These are phyloP conservation scores for Dothideomycetes sp. DNA, from an alignment of 2,329 filamentous ascomycete genomes.

Conservation along the genomic window DNA sequence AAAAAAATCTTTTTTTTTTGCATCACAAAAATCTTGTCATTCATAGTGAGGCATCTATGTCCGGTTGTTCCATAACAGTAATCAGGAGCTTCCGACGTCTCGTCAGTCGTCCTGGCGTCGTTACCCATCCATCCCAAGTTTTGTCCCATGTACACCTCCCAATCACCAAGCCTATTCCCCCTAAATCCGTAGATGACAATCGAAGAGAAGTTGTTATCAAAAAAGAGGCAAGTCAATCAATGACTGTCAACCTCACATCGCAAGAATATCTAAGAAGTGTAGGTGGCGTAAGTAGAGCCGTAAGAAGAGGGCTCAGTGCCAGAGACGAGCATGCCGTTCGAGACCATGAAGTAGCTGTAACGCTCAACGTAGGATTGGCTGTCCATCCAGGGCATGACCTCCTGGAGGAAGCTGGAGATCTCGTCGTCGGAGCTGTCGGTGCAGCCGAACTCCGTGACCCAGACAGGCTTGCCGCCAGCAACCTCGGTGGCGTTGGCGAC, in stretches of 20 bases:
- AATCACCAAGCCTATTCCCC: no score
- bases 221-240: not conserved
- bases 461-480: conserved; percentile 38
- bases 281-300: conserved; percentile 23
- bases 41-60: no score
- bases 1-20: no score
- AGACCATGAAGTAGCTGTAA: conserved; percentile 32
- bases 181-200: no score
- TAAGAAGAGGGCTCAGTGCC: conserved; percentile 24
- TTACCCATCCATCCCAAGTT: no score
- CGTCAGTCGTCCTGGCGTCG: no score
- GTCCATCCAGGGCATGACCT: conserved; percentile 41
- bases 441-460: conserved; percentile 57
- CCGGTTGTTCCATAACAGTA: no score
- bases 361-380: conserved; percentile 30
- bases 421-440: conserved; percentile 35
- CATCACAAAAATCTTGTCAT: no score
- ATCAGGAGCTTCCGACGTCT: no score
- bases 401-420: conserved; percentile 39
- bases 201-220: not conserved
- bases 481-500: conserved; percentile 34
- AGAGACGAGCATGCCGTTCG: conserved; percentile 27
- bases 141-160: no score
- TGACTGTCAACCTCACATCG: not conserved
- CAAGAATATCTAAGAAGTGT: conserved; percentile 1